Percentiles rank a stretch among this genome's conserved stretches.
Evolutionary conservation across 2,329 filamentous ascomycete species (phyloP).

Genomic region (Volutella citrinella): DNA sequence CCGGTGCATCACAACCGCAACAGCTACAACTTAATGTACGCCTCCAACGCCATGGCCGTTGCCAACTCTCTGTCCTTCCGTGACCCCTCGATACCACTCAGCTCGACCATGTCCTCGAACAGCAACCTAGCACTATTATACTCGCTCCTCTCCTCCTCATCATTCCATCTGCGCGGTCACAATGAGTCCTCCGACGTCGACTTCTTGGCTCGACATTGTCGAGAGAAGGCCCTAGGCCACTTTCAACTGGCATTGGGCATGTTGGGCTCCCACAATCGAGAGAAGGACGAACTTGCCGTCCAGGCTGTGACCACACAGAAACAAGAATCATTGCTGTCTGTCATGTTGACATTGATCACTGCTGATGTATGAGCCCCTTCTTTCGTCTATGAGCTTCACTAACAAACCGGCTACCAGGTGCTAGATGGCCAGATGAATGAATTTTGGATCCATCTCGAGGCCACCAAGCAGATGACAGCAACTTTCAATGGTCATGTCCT

Average conservation of each 20-base stretch:
- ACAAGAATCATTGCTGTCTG: constrained; percentile 6
- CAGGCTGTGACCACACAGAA: too few relatives aligned
- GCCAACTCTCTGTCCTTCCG: constrained; percentile 1
- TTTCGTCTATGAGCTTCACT: background rate
- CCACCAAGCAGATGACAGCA: constrained; percentile 1
- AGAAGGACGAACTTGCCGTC: background rate
- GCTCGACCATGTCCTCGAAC: background rate
- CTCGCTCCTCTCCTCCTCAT: constrained; percentile 8
- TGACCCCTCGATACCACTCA: background rate
- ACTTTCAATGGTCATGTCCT: background rate
- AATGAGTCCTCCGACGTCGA: constrained; percentile 1
- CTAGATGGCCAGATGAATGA: constrained; percentile 11
- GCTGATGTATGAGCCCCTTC: constrained; percentile 2
- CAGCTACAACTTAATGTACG: constrained; percentile 8
- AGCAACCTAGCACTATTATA: constrained; percentile 9
- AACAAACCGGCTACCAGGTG: too few relatives aligned
- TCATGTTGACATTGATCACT: constrained; percentile 9
- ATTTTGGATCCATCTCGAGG: constrained; percentile 11
- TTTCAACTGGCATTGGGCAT: constrained; percentile 4
- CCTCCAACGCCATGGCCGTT: constrained; percentile 8
- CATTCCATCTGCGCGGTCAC: constrained; percentile 7
- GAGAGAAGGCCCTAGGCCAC: constrained; percentile 3
- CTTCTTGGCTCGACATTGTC: constrained; percentile 3
- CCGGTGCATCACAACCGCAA: constrained; percentile 6
- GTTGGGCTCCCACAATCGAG: background rate